These are phyloP conservation scores for Colletotrichum costaricense DNA, from an alignment of 2,329 filamentous ascomycete species.

Conservation along the genomic window DNA sequence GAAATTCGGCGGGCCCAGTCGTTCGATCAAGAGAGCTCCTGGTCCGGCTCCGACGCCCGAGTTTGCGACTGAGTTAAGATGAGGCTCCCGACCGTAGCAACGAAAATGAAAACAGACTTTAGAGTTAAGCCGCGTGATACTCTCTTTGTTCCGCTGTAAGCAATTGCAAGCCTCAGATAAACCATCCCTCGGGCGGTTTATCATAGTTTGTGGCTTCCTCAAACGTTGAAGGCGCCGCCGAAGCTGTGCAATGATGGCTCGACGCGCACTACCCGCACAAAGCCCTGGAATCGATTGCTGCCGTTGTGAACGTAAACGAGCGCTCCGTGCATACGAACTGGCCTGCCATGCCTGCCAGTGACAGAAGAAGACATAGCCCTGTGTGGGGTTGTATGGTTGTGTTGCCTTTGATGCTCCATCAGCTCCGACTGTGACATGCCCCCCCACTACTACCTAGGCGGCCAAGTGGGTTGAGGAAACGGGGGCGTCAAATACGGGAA, in stretches of 20 bases:
- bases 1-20: constrained; percentile 4
- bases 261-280: neutral
- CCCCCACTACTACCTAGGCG: constrained; percentile 16
- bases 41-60: constrained; percentile 13
- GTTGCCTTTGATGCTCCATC: constrained; percentile 23
- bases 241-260: neutral
- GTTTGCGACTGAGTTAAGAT: constrained; percentile 12
- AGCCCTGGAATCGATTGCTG: constrained; percentile 11
- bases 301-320: constrained; percentile 2
- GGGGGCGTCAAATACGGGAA: constrained; percentile 32
- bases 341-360: constrained; percentile 11
- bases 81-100: constrained; percentile 32
- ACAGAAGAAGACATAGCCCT: constrained; percentile 17
- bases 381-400: constrained; percentile 24
- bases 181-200: neutral
- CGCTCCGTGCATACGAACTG: constrained; percentile 21
- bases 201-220: neutral
- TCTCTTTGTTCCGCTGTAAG: constrained; percentile 16
- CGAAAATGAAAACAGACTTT: constrained; percentile 18
- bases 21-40: neutral
- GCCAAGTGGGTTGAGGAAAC: constrained; percentile 12
- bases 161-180: neutral
- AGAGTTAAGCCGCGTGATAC: constrained; percentile 19
- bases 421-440: constrained; percentile 26
- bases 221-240: constrained; percentile 5